Evolutionary conservation across 257 asterid species (phyloP), one percentile per base, ranked within the genome.

Genomic region (Forsythia viridissima): DNA sequence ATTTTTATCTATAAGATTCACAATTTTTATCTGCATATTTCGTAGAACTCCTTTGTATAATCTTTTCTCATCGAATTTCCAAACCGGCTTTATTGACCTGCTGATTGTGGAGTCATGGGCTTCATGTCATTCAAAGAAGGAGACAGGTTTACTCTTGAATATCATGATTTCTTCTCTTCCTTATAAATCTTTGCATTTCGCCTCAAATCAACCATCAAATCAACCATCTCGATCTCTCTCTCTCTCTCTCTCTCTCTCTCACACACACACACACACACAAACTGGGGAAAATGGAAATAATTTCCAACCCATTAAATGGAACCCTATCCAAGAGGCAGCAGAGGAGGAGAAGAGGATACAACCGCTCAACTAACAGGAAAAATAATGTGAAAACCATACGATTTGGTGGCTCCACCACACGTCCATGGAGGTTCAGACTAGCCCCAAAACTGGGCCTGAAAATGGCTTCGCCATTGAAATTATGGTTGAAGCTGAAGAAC

Each of bases 321-420:
- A 73, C 76, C 77, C 63, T 46, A 46, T 13, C 77, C 11, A 76
- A 41, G 78, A 76, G 80, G 67, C 84, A 72, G 48, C 71, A 82
- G 88, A 70, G 88, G 43, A 79, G 83, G 42, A 81, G 30, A 55
- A 55, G 90, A 86, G 89, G 88, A 0, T 89, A 87, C 89, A 86
- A 81, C 75, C 80, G 84, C 34, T 4, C 82, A 0, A 12, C 76
- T 0, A 82, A 41, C 63, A 73, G 78, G 11, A 82, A 79, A 78
- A 84, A 21, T 74, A 16, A 55, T 16, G 2, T 77, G 67, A 82
- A 80, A 42, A 83, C 78, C 63, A 86, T 78, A 3, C 78, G 73
- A 57, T 46, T 90, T 6, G 94, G 94, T 3, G 82, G 20, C 36
- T 65, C 37, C 4, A 3, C 79, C 3, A 75, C 73, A 82, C 84